phyloP scores from a whole-genome alignment of 768 basidiomycete genomes.

The Russula virescens region DNA sequence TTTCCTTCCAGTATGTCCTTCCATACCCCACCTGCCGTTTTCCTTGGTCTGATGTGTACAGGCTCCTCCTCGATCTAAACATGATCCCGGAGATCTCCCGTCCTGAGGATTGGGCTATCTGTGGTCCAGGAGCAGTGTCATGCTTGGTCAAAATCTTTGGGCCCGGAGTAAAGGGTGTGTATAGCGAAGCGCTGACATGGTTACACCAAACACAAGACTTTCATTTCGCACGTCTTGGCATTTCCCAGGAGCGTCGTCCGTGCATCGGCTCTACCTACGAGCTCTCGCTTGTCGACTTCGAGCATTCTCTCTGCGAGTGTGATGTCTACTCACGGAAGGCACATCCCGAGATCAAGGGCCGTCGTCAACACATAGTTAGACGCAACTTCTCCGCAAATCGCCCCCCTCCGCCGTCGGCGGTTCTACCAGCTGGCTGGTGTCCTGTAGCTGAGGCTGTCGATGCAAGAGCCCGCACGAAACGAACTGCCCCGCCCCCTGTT shows the following conservation, averaged over 20 bases:
- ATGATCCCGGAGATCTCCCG: conserved; percentile 46
- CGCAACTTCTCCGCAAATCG: conserved; percentile 22
- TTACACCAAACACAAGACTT: conserved; percentile 51
- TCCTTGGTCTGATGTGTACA: conserved; percentile 20
- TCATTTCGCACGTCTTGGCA: conserved; percentile 56
- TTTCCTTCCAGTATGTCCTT: conserved; percentile 49
- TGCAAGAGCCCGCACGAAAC: conserved; percentile 12
- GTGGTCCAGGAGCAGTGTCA: conserved; percentile 60
- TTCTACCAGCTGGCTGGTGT: conserved; percentile 28
- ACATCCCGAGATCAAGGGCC: conserved; percentile 40
- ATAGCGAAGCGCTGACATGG: conserved; percentile 59
- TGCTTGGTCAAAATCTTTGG: conserved; percentile 70
- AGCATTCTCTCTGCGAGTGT: conserved; percentile 74
- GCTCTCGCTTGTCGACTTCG: conserved; percentile 64
- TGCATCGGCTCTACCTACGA: conserved; percentile 25
- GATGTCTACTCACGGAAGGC: conserved; percentile 68
- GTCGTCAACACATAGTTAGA: conserved; percentile 34
- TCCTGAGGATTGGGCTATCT: conserved; percentile 58
- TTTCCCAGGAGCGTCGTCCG: conserved; percentile 27
- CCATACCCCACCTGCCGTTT: neutral
- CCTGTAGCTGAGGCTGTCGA: conserved; percentile 7
- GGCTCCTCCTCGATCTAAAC: conserved; percentile 35
- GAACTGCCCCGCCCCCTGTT: conserved; percentile 23
- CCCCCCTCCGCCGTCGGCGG: conserved; percentile 26
- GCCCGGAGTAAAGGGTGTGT: conserved; percentile 35